phyloP scores from a whole-genome alignment of 164 flowering plant species.

The Annona squamosa region DNA sequence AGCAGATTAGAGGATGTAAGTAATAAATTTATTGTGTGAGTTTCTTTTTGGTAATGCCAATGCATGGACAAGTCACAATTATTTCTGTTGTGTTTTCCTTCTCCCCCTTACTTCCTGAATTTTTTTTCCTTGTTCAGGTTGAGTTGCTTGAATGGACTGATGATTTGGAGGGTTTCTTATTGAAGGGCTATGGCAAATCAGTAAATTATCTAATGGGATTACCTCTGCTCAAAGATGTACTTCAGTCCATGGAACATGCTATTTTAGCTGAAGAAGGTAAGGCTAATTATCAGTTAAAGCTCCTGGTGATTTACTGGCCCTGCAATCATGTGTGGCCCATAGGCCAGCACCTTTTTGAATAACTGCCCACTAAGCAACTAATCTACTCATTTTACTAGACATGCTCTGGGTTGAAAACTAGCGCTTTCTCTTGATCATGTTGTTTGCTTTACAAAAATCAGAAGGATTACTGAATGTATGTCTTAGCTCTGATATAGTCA shows the following conservation, averaged over 20 bases:
- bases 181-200: conserved; percentile 90
- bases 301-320: background rate
- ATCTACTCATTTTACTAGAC: no score
- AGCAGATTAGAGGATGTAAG: no score
- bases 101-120: background rate
- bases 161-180: conserved; percentile 70
- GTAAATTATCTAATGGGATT: conserved; percentile 83
- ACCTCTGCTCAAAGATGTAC: conserved; percentile 76
- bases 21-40: background rate
- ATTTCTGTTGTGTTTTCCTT: conserved; percentile 2
- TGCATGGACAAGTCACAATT: background rate
- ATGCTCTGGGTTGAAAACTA: no score
- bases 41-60: background rate
- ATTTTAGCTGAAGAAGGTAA: conserved; percentile 76
- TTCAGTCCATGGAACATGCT: conserved; percentile 84
- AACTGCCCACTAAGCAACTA: no score
- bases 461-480: no score
- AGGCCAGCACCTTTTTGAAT: no score
- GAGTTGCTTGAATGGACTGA: conserved; percentile 91
- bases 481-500: no score
- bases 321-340: background rate
- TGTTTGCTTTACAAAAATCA: no score
- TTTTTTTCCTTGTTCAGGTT: conserved; percentile 32
- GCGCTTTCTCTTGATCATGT: no score
- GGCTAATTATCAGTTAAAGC: background rate